Evolutionary conservation across 129 eudicot genomes (phyloP), one percentile per base, ranked within the genome.

Genomic region (Dittrichia graveolens): DNA sequence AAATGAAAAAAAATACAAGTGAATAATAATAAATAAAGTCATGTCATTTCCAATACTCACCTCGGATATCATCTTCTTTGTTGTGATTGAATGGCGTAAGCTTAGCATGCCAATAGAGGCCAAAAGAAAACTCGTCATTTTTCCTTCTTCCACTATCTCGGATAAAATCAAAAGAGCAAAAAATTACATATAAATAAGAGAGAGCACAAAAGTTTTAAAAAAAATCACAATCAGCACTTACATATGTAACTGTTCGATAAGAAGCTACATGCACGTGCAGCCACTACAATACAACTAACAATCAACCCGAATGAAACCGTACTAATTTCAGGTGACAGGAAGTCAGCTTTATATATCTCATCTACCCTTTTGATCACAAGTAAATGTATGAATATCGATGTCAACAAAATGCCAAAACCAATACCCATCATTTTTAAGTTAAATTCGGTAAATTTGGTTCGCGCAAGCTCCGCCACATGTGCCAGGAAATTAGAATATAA

Each of bases 401-500:
- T 55, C 72, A 90, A 71, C 82, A 95, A 75, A 59, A 90, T 78
- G 61, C 86, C 81, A 66, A 90, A 82, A 50, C 99, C 99, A 35
- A 83, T 79, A 50, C 85, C 80, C 99, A 95, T 95, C 67, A 81
- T 68, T 81, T 64, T 64, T 58, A 91, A 82, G 83, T 91, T 86
- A 65, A 95, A 95, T 82, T 95, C 94, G 37, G 99, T 95, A 94
- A 96, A 95, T 81, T 86, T 95, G 8, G 95, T 88, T 49, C 97
- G 96, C 35, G 99, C 89, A 58, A 95, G 87, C 67, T 78, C 93
- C 74, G 96, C 87, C 78, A 95, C 94, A 72, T 79, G 83, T 67
- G 85, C 69, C 67, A 95, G 69, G 61, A 90, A 95, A 50, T 42
- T 79, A 37, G 81, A 78, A 61, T 90, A 88, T 67, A 89, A 80